phyloP scores from a whole-genome alignment of 176 grass and related monocot species.

The Lolium rigidum region DNA sequence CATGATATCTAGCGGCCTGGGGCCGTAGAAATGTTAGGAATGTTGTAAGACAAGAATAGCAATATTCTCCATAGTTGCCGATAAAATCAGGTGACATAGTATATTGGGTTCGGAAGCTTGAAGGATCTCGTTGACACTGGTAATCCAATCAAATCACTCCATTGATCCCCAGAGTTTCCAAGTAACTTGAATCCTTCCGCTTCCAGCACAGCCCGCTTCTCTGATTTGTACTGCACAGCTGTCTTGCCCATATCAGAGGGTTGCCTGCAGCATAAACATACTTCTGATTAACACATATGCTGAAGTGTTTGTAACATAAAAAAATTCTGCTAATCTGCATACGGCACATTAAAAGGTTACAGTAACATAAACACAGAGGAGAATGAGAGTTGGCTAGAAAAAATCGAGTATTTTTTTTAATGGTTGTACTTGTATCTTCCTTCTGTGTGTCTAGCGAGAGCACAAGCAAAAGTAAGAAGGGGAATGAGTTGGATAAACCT shows the following conservation, averaged over 20 bases:
- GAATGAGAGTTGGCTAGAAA: background rate
- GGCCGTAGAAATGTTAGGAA: background rate
- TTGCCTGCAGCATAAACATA: slow-evolving; percentile 54
- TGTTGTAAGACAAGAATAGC: background rate
- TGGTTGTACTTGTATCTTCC: too few species aligned
- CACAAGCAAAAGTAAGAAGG: background rate
- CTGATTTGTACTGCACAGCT: slow-evolving; percentile 78
- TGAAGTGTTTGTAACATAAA: background rate
- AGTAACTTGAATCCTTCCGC: slow-evolving; percentile 86
- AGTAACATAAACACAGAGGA: background rate
- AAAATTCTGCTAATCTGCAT: background rate
- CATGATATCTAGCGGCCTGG: too few species aligned
- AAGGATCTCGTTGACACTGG: slow-evolving; percentile 85
- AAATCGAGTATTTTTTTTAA: background rate
- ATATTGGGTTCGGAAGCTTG: slow-evolving; percentile 97
- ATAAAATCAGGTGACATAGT: slow-evolving; percentile 64
- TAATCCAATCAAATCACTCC: slow-evolving; percentile 83
- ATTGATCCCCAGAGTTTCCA: slow-evolving; percentile 87
- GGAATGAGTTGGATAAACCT: background rate
- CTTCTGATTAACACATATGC: slow-evolving; percentile 22
- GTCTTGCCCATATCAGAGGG: slow-evolving; percentile 66
- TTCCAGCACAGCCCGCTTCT: slow-evolving; percentile 70
- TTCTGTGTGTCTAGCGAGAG: background rate
- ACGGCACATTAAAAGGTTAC: background rate
- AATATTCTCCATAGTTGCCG: background rate